phyloP scores from a whole-genome alignment of 805 yeast genomes.

The Starmerella lactis-condensi region DNA sequence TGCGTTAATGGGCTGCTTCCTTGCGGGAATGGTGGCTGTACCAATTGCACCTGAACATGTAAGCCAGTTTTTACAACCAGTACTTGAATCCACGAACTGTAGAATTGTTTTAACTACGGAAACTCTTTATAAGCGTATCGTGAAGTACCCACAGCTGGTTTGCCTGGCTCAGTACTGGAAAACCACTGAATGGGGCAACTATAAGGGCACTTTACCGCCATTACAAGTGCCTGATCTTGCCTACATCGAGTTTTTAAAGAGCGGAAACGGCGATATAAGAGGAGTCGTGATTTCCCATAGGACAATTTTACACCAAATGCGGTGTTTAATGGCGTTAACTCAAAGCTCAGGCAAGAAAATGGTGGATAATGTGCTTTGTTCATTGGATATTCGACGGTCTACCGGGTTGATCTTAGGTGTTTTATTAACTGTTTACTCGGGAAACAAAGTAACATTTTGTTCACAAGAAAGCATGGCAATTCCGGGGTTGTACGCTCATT shows the following conservation, averaged over 20 bases:
- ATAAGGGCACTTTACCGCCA: conserved; percentile 44
- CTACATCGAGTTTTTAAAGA: conserved; percentile 77
- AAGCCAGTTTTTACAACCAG: conserved; percentile 26
- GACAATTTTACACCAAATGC: conserved; percentile 77
- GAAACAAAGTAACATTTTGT: conserved; percentile 64
- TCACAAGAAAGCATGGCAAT: conserved; percentile 54
- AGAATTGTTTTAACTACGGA: conserved; percentile 71
- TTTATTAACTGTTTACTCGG: conserved; percentile 63
- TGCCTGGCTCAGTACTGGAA: conserved; percentile 41
- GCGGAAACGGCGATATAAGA: conserved; percentile 76
- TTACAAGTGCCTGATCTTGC: conserved; percentile 68
- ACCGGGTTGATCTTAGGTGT: conserved; percentile 75
- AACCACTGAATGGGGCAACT: conserved; percentile 72
- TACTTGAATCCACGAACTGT: conserved; percentile 42
- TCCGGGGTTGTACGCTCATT: conserved; percentile 74
- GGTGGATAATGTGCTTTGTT: conserved; percentile 35
- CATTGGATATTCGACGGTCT: conserved; percentile 54
- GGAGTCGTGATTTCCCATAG: conserved; percentile 89
- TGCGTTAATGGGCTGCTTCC: conserved; percentile 76
- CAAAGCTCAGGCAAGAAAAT: conserved; percentile 19
- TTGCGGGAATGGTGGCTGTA: conserved; percentile 87
- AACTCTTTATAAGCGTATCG: conserved; percentile 53
- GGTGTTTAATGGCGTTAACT: conserved; percentile 47
- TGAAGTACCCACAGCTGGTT: conserved; percentile 24
- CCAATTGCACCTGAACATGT: conserved; percentile 55